phyloP scores from a whole-genome alignment of 176 grass and related monocot species.

The Zizania latifolia region DNA sequence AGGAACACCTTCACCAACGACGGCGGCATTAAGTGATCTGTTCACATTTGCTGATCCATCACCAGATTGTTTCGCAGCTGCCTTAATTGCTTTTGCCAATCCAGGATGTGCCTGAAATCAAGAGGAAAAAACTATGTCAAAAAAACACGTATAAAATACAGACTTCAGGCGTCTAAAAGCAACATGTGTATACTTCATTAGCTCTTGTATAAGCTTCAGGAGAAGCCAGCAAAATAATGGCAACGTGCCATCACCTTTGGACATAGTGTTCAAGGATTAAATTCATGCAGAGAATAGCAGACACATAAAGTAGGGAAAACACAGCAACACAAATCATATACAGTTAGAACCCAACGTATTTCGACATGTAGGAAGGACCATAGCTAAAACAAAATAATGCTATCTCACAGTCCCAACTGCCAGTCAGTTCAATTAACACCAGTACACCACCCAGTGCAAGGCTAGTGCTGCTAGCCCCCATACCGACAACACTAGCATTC shows the following conservation, averaged over 20 bases:
- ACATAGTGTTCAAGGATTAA: no score
- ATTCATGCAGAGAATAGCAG: no score
- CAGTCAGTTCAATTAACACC: background rate
- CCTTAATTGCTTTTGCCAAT: conserved; percentile 70
- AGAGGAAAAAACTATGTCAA: background rate
- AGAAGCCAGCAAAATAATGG: background rate
- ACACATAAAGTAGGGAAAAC: no score
- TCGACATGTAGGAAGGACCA: background rate
- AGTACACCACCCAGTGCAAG: background rate
- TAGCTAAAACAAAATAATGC: background rate
- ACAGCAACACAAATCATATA: background rate
- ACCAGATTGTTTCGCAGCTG: conserved; percentile 51
- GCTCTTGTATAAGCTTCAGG: background rate
- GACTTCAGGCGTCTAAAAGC: background rate
- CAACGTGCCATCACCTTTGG: background rate
- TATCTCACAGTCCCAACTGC: background rate
- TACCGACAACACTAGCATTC: background rate
- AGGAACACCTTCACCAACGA: conserved; percentile 53
- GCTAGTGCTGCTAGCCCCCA: background rate
- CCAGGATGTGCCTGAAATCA: conserved; percentile 66
- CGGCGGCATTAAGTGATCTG: conserved; percentile 49
- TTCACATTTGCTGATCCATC: conserved; percentile 36
- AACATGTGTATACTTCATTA: background rate
- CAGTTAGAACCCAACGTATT: background rate
- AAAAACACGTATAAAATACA: background rate